Evolutionary conservation across 2,329 filamentous ascomycete species (phyloP).

Genomic region (Cadophora malorum): DNA sequence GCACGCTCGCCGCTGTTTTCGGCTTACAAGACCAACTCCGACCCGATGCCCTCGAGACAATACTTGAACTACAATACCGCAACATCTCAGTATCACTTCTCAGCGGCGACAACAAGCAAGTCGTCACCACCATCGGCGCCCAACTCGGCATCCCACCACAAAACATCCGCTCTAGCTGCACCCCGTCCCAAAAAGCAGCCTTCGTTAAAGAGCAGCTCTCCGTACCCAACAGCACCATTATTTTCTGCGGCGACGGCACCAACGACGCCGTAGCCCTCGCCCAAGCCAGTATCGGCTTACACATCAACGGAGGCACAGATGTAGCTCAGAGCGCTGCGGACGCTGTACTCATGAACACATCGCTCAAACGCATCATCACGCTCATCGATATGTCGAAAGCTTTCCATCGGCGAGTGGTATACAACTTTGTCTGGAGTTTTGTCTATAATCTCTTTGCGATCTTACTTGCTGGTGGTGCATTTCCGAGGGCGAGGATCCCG

Average conservation of each 20-base stretch:
- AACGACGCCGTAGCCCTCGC: conserved; percentile 79
- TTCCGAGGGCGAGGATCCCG: conserved; percentile 57
- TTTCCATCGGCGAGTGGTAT: conserved; percentile 52
- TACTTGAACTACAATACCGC: conserved; percentile 48
- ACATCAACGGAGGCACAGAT: conserved; percentile 67
- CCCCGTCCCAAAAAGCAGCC: conserved; percentile 45
- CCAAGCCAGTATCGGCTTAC: conserved; percentile 73
- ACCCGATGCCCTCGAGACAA: conserved; percentile 48
- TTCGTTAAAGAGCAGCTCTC: conserved; percentile 34
- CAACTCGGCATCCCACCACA: conserved; percentile 49
- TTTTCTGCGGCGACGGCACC: conserved; percentile 80
- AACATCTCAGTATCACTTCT: conserved; percentile 55
- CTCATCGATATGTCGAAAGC: conserved; percentile 58
- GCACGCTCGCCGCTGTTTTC: conserved; percentile 49
- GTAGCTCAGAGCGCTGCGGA: conserved; percentile 72
- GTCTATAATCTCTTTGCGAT: conserved; percentile 69
- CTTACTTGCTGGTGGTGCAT: conserved; percentile 63
- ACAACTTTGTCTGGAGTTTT: conserved; percentile 69
- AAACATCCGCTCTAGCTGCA: conserved; percentile 45
- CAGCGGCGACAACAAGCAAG: conserved; percentile 60
- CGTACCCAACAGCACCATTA: conserved; percentile 47
- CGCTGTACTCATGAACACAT: conserved; percentile 67
- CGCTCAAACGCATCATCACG: conserved; percentile 61
- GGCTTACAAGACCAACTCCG: conserved; percentile 56
- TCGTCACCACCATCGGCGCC: conserved; percentile 51